Evolutionary conservation across 768 basidiomycete genomes (phyloP).

Genomic region (Tulasnella sp.): DNA sequence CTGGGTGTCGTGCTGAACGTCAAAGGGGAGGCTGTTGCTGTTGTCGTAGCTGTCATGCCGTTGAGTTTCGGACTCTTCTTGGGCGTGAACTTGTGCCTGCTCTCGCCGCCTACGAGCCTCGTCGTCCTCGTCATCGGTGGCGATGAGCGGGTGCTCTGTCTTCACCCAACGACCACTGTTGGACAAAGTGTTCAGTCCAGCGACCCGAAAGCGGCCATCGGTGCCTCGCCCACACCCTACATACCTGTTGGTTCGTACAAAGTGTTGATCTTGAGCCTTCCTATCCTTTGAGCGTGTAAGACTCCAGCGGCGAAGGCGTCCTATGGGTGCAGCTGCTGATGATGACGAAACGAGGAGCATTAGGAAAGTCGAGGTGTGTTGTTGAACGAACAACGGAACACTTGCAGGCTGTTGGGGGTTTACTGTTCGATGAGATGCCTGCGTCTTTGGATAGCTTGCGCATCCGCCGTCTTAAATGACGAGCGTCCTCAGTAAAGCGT

Average conservation of each 20-base stretch:
- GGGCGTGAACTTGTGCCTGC: not conserved
- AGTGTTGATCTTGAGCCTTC: conserved; percentile 23
- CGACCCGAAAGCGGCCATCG: not conserved
- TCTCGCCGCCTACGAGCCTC: conserved; percentile 26
- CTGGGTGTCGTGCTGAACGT: conserved; percentile 13
- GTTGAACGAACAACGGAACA: conserved; percentile 11
- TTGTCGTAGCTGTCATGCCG: not conserved
- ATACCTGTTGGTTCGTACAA: conserved; percentile 23
- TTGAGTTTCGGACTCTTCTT: not conserved
- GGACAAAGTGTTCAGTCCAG: conserved; percentile 5
- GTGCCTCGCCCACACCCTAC: not conserved
- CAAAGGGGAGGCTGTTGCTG: conserved; percentile 12
- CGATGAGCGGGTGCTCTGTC: conserved; percentile 23
- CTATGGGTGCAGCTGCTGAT: conserved; percentile 9
- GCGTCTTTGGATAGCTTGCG: conserved; percentile 14
- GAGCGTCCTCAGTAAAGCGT: not conserved
- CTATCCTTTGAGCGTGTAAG: conserved; percentile 25
- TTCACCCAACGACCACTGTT: conserved; percentile 25
- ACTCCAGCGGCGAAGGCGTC: conserved; percentile 23
- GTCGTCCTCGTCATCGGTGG: conserved; percentile 27
- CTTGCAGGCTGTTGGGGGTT: conserved; percentile 18
- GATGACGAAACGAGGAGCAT: conserved; percentile 1
- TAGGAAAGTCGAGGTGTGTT: not conserved
- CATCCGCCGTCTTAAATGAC: conserved; percentile 25
- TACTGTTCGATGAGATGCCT: not conserved